Evolutionary conservation across 2,329 filamentous ascomycete genomes (phyloP).

Genomic region (Aureobasidium namibiae): DNA sequence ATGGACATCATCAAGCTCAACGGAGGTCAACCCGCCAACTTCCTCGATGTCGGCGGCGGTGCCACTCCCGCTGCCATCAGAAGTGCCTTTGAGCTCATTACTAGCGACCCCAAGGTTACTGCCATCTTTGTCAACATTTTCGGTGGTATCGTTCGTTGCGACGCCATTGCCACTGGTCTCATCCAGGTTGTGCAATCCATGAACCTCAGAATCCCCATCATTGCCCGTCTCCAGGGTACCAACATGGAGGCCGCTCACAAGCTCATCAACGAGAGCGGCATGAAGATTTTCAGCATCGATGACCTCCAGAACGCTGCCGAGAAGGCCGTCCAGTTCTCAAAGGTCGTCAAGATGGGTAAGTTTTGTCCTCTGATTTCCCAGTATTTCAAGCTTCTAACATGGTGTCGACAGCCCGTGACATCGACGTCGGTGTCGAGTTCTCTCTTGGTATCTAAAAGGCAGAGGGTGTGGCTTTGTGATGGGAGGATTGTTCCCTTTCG

Average conservation of each 20-base stretch:
- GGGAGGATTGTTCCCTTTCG: slow-evolving; percentile 11
- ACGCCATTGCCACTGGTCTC: slow-evolving; percentile 91
- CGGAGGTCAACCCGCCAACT: slow-evolving; percentile 92
- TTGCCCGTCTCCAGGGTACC: slow-evolving; percentile 94
- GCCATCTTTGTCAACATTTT: slow-evolving; percentile 99
- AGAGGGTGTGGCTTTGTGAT: not conserved
- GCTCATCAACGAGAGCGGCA: slow-evolving; percentile 87
- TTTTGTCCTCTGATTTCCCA: slow-evolving; percentile 18
- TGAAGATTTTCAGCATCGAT: slow-evolving; percentile 99
- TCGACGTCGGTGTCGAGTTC: slow-evolving; percentile 95
- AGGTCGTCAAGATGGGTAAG: slow-evolving; percentile 96
- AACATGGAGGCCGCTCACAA: slow-evolving; percentile 95
- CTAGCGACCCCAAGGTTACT: slow-evolving; percentile 93
- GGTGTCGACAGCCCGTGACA: slow-evolving; percentile 63
- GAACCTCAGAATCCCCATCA: slow-evolving; percentile 93
- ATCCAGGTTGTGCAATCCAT: slow-evolving; percentile 92
- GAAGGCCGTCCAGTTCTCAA: slow-evolving; percentile 97
- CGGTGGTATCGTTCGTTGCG: slow-evolving; percentile 95
- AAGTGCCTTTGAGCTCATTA: slow-evolving; percentile 97
- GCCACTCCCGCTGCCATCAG: slow-evolving; percentile 94
- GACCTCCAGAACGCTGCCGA: slow-evolving; percentile 95
- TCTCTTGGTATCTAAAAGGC: slow-evolving; percentile 75
- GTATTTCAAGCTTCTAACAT: slow-evolving; percentile 20
- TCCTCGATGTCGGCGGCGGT: slow-evolving; percentile 96
- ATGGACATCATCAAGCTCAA: slow-evolving; percentile 99